Conservation (phyloP, 108 stramenopile genomes). For the Nitzschia sp. region DNA sequence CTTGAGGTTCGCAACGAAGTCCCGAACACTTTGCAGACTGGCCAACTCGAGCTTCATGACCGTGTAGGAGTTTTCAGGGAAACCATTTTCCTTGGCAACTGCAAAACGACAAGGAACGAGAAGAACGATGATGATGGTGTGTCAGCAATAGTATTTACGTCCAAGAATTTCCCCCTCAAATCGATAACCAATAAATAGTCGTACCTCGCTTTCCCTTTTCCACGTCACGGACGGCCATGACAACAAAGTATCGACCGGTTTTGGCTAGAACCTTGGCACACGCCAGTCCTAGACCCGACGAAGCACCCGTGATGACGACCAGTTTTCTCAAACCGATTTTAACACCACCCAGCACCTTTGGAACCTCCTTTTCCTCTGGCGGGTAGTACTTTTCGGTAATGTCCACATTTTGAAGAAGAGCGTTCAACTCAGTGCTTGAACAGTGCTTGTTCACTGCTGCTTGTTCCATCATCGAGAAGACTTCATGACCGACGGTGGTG, state of each 20-base stretch:
- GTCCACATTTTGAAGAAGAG: slow-evolving; percentile 4
- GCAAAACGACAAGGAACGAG: slow-evolving; percentile 7
- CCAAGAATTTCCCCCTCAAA: background rate
- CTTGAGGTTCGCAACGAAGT: slow-evolving; percentile 94
- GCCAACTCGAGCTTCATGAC: slow-evolving; percentile 94
- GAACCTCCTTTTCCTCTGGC: slow-evolving; percentile 62
- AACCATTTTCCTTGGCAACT: slow-evolving; percentile 76
- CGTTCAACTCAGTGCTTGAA: slow-evolving; percentile 1
- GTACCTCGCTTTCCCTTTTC: slow-evolving; percentile 84
- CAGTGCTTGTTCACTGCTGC: background rate
- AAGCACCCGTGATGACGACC: slow-evolving; percentile 89
- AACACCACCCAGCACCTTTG: slow-evolving; percentile 85
- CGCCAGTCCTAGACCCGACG: slow-evolving; percentile 88
- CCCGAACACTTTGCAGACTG: slow-evolving; percentile 81
- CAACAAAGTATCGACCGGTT: slow-evolving; percentile 88
- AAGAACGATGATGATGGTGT: background rate
- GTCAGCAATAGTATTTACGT: background rate
- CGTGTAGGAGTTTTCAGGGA: slow-evolving; percentile 76
- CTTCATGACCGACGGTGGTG: background rate
- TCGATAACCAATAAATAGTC: slow-evolving; percentile 10
- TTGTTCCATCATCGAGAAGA: background rate
- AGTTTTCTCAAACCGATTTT: slow-evolving; percentile 83
- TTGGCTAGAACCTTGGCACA: slow-evolving; percentile 78
- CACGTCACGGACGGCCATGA: slow-evolving; percentile 92
- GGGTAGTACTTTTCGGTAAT: slow-evolving; percentile 63